Percentiles rank a stretch among this genome's conserved stretches.
Evolutionary conservation across 2,329 filamentous ascomycete genomes (phyloP).

Genomic region (Pezizomycotina sp.): DNA sequence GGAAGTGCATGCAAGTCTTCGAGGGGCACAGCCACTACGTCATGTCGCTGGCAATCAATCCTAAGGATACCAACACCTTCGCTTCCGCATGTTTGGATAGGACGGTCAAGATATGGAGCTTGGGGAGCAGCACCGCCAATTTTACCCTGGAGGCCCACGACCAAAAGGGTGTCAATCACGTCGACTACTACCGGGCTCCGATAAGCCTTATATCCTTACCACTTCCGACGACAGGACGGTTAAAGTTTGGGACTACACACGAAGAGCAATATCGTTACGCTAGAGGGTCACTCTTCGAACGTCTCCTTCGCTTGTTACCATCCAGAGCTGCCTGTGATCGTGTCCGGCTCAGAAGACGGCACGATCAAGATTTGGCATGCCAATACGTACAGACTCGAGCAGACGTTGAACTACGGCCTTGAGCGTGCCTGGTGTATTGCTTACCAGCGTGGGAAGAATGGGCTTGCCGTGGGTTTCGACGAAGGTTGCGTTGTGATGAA

Average conservation of each 20-base stretch:
- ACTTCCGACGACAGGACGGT: conserved; percentile 93
- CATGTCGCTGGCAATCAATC: conserved; percentile 93
- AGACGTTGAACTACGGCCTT: conserved; percentile 86
- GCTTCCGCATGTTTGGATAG: conserved; percentile 89
- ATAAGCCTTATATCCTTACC: conserved; percentile 77
- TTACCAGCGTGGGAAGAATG: conserved; percentile 87
- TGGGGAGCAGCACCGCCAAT: conserved; percentile 85
- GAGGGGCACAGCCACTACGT: conserved; percentile 95
- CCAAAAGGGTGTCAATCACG: conserved; percentile 58
- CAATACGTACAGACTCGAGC: conserved; percentile 90
- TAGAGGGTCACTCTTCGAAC: conserved; percentile 95
- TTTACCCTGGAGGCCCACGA: conserved; percentile 72
- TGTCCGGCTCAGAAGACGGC: conserved; percentile 93
- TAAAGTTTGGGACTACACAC: conserved; percentile 98
- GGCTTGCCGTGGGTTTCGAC: conserved; percentile 88
- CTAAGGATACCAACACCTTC: conserved; percentile 87
- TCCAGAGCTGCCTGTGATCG: conserved; percentile 88
- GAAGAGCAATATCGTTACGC: conserved; percentile 86
- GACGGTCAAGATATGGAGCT: conserved; percentile 94
- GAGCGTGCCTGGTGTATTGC: conserved; percentile 96
- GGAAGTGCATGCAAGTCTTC: conserved; percentile 95
- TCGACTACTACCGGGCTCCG: conserved; percentile 69
- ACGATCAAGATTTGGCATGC: conserved; percentile 98
- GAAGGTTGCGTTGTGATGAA: conserved; percentile 96
- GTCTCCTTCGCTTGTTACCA: conserved; percentile 98